Evolutionary conservation across 306 rosid species (phyloP).

Genomic region (Castanopsis chinensis): DNA sequence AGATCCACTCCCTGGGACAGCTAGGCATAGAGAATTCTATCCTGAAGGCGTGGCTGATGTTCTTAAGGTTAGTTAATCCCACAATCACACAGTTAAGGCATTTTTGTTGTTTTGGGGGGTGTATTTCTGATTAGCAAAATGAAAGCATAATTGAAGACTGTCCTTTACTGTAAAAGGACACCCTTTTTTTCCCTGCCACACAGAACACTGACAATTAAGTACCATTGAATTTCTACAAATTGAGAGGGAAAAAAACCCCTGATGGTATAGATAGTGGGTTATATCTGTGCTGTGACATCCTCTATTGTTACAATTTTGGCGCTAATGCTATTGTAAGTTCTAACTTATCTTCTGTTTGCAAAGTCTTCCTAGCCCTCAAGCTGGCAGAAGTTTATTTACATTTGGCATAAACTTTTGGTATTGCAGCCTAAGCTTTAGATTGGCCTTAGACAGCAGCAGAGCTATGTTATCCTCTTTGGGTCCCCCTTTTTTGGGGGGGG

Average conservation of each 20-base stretch:
- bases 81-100: conserved; percentile 15
- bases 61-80: conserved; percentile 67
- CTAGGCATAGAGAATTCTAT: conserved; percentile 98
- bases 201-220: not conserved
- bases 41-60: conserved; percentile 97
- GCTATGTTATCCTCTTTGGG: too few species aligned
- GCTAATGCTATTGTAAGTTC: not conserved
- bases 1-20: conserved; percentile 98
- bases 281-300: not conserved
- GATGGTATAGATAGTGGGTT: not conserved
- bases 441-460: not conserved
- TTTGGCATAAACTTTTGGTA: not conserved
- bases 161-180: not conserved
- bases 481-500: too few species aligned
- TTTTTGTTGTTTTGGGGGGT: conserved; percentile 14
- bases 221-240: not conserved
- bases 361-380: not conserved
- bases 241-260: not conserved
- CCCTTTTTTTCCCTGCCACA: not conserved
- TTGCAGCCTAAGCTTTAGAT: not conserved
- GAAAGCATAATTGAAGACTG: not conserved
- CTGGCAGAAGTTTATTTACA: not conserved
- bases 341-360: not conserved
- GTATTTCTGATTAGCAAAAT: not conserved
- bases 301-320: not conserved